Evolutionary conservation across 1,139 yeast species (phyloP), one percentile per base, ranked within the genome.

Genomic region (Kurtzmaniella natalensis): DNA sequence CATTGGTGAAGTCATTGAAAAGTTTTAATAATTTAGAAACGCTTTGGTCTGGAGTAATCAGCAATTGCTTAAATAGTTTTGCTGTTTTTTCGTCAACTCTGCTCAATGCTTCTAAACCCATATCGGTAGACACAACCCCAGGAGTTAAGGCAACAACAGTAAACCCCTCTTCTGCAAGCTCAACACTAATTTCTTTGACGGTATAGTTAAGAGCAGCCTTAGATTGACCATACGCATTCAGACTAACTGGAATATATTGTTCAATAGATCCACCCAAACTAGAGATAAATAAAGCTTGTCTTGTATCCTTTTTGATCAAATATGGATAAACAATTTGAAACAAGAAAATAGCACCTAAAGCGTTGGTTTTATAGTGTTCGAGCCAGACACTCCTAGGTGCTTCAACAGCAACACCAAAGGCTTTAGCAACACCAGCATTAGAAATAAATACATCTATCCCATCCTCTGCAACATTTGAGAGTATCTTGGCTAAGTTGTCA

Each of bases 41-140:
- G 32, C 48, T 38, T n/a, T 32, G 25, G 13, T 39, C 39, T 2
- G 47, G 38, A 18, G 40, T 36, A 16, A 42, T 34, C 9, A 15
- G 8, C 15, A 11, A 8, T 4, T 13, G 8, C 14, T 29, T 14
- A 19, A 28, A 3, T 10, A 13, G 25, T 15, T 28, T 13, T 9
- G 6, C 13, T 5, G 16, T 7, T 7, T 18, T 22, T 7, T 21
- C 26, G 5, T 19, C 18, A 14, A 26, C 7, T 8, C 3, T 9
- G 10, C 10, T 18, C 17, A 27, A 13, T 5, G 32, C 33, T 16
- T 26, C 21, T 17, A 14, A 3, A 9, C 35, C 35, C 37, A 35
- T 48, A 34, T 58, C 63, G 24, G 59, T 58, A 13, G 44, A 36
- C 10, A 53, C 61, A 25, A 49, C 30, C 2, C 69, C 69, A 9